Base-by-base conservation (phyloP, 2,329 filamentous ascomycete species). In the Teratosphaeria gauchensis region DNA sequence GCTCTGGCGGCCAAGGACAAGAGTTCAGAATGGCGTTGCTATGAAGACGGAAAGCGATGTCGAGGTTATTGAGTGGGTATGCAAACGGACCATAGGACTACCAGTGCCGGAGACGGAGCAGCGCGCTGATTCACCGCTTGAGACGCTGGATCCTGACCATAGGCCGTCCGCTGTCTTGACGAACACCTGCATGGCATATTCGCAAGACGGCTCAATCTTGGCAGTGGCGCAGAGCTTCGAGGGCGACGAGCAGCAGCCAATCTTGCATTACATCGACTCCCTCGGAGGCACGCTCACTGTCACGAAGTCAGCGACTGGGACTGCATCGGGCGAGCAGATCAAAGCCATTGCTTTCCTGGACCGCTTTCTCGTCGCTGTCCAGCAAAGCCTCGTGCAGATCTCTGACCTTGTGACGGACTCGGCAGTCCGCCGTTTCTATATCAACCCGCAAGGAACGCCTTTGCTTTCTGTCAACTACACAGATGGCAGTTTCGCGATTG, bases 121-220 rank as follows among this genome's bases (percentile, higher is more conserved):
- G 4, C 61, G 65, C 46, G 65, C 65, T 4, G 68, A 70, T 53
- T 69, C 68, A 30, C 64, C 65, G 1, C 59, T 67, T 56, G 61
- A 66, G 14, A 53, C 24, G 4, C 35, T 31, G 14, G 32, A 14
- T 4, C 30, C 19, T 31, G 56, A 48, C 8, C 21, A 24, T 12
- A 11, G 21, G 12, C 24, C 28, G 4, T 21, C n/a, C 7, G 42
- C 28, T n/a, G 42, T 48, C 8, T n/a, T 54, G 5, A 11, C 6
- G 1, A 82, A 84, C 59, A 89, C 88, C 14, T 84, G 82, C 52
- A 73, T 96, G 48, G 79, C 85, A 28, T 96, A 89, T 70, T 95
- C 91, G 0, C 84, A 89, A 62, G 91, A 96, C 70, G 90, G 89
- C 1, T 95, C 90, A 12, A 83, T 89, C 1, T 76, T 95, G n/a